Conservation (phyloP, 1,139 yeast genomes). For the Blastobotrys serpentis region DNA sequence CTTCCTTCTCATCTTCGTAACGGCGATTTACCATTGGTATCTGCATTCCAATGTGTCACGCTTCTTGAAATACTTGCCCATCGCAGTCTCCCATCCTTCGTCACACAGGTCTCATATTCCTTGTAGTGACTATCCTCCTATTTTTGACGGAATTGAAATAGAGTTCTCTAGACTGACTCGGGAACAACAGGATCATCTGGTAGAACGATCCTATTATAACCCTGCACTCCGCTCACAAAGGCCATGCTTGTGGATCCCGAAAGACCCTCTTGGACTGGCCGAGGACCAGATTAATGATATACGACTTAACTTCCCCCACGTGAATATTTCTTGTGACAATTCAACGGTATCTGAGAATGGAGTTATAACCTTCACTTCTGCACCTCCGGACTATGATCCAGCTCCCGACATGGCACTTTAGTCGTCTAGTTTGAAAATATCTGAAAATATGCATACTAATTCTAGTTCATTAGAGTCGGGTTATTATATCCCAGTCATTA, state of each 20-base stretch:
- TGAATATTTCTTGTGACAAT: conserved; percentile 27
- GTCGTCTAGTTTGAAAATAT: not conserved
- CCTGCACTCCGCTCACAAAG: conserved; percentile 31
- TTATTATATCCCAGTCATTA: no score
- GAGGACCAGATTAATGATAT: conserved; percentile 34
- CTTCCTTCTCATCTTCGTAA: conserved; percentile 14
- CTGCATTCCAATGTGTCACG: conserved; percentile 17
- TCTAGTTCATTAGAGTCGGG: no score
- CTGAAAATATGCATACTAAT: not conserved
- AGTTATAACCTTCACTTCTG: conserved; percentile 11
- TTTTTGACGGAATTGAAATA: conserved; percentile 33
- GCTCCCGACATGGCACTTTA: conserved; percentile 15
- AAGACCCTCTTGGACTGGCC: conserved; percentile 36
- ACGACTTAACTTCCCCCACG: conserved; percentile 27
- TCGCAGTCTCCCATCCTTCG: conserved; percentile 1
- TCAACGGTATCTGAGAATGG: conserved; percentile 16
- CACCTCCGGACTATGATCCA: conserved; percentile 21
- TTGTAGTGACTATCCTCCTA: not conserved
- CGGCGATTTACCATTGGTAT: conserved; percentile 20
- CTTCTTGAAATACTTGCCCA: conserved; percentile 18
- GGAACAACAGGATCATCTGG: conserved; percentile 28
- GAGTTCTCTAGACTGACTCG: conserved; percentile 27
- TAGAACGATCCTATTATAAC: conserved; percentile 33
- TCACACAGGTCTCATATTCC: not conserved
- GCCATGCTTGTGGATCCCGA: conserved; percentile 40